Base-by-base conservation (phyloP, 352 stramenopile genomes). In the Phytophthora hibernalis region DNA sequence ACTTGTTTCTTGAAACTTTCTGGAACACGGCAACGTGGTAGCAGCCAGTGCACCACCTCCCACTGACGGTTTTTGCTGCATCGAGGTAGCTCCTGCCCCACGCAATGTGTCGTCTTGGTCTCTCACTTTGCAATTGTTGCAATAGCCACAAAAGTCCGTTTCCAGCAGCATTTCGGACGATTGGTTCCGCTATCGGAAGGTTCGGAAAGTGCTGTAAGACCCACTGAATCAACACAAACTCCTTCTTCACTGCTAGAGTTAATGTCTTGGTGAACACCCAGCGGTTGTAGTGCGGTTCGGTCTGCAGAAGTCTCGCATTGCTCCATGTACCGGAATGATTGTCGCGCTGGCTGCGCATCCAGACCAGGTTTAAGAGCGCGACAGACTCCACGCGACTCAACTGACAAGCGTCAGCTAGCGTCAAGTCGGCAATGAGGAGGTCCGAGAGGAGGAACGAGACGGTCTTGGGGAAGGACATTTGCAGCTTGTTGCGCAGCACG, bases 161-260 rank as follows among this genome's bases (percentile, higher is more conserved):
- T 22, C 24, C 16, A 21, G 38, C 38, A 1, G 16, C 38, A 9
- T 24, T 20, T 45, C 18, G 22, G 15, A 45, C 38, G 18, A 45
- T 16, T 20, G 4, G 10, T 45, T 45, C 38, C 38, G 38, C 9
- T 13, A 45, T 45, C 38, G 16, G 16, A 16, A 45, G 18, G 1
- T 20, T 45, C 15, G 38, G 38, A 22, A 65, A 59, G 24, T 48
- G 59, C 5, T 4, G 26, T 12, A 67, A 31, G 6, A 60, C 15
- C 50, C 59, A 67, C 9, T 28, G 28, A 31, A 67, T 24, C 13
- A 61, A 18, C 1, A 47, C 15, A 13, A 61, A 26, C 31, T 67
- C 59, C 5, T 31, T 16, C 10, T 30, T 26, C 28, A 47, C 48
- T n/a, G 57, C 57, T 7, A 37, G 22, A 11, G 22, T 8, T 10